These are phyloP conservation scores for Bryoglossum gracile DNA, from an alignment of 495 filamentous ascomycete species.

Conservation along the genomic window DNA sequence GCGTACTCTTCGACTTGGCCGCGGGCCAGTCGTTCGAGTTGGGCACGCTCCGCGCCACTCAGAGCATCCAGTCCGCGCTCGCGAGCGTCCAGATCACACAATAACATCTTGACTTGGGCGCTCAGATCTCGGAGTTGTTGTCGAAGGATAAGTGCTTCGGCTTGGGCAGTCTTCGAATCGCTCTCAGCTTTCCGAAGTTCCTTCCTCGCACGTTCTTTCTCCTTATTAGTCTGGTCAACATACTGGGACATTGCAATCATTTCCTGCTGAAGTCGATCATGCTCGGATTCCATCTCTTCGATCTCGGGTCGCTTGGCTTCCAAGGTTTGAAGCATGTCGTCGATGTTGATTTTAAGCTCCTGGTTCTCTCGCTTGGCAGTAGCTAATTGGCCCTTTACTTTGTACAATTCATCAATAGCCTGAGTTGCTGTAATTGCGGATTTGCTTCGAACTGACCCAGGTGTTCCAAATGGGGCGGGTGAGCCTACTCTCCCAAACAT, in stretches of 20 bases:
- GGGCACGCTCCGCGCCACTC: constrained; percentile 51
- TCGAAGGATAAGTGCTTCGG: constrained; percentile 71
- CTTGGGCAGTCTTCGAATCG: constrained; percentile 58
- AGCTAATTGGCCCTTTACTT: constrained; percentile 44
- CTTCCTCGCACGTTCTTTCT: constrained; percentile 50
- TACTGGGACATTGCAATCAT: constrained; percentile 73
- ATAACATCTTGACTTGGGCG: constrained; percentile 78
- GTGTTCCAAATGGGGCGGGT: constrained; percentile 45
- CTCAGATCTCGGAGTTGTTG: constrained; percentile 88
- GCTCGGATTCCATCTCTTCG: constrained; percentile 58
- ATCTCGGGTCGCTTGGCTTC: constrained; percentile 65
- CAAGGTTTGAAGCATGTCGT: constrained; percentile 66
- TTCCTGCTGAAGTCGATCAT: constrained; percentile 60
- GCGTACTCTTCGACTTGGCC: constrained; percentile 54
- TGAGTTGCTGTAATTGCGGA: constrained; percentile 40
- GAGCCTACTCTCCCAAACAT: constrained; percentile 31
- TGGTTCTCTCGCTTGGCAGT: constrained; percentile 63
- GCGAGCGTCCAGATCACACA: constrained; percentile 69
- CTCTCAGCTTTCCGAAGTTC: constrained; percentile 65
- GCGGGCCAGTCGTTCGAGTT: constrained; percentile 65
- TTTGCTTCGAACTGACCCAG: constrained; percentile 41
- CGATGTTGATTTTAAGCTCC: constrained; percentile 63
- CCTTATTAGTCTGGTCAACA: constrained; percentile 51
- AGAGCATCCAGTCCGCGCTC: constrained; percentile 74
- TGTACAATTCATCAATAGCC: constrained; percentile 45